A percentile compares a stretch with the other conserved stretches of the same genome.
Conservation (phyloP, 2,329 filamentous ascomycete species). For the Hymenoscyphus scutula region DNA sequence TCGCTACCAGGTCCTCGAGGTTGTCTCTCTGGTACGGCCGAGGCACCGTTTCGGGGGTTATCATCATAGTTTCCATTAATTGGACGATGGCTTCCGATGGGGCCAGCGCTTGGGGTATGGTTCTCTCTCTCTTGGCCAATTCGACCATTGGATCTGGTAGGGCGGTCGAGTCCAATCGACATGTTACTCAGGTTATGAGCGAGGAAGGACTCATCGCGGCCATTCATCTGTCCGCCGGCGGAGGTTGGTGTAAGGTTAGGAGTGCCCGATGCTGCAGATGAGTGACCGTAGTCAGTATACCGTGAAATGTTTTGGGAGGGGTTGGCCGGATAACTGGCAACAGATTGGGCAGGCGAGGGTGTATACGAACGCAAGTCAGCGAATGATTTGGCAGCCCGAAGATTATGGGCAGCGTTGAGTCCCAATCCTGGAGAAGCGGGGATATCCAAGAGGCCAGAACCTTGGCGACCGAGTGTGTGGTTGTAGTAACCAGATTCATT, state of each 20-base stretch:
- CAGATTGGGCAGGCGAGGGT: conserved; percentile 86
- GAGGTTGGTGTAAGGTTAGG: conserved; percentile 75
- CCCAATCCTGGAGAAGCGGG: conserved; percentile 71
- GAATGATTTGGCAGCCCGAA: conserved; percentile 93
- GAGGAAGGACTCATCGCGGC: conserved; percentile 33
- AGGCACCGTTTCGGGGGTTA: conserved; percentile 29
- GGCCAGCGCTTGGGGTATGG: conserved; percentile 46
- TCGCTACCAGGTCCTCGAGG: conserved; percentile 56
- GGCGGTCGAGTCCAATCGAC: conserved; percentile 47
- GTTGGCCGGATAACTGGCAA: conserved; percentile 77
- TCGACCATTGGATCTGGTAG: conserved; percentile 37
- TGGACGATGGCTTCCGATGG: conserved; percentile 65
- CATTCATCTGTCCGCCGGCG: conserved; percentile 57
- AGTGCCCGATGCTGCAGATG: conserved; percentile 60
- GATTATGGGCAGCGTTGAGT: conserved; percentile 69
- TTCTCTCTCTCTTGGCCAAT: conserved; percentile 51
- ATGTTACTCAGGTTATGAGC: conserved; percentile 57
- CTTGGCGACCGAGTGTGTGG: conserved; percentile 74
- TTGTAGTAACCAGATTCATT: conserved; percentile 65
- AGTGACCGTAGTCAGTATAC: conserved; percentile 52
- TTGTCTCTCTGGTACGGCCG: conserved; percentile 55
- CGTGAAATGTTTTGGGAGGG: conserved; percentile 62
- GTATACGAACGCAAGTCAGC: conserved; percentile 94
- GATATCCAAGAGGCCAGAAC: conserved; percentile 77
- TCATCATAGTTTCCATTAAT: conserved; percentile 39